Base-by-base conservation (phyloP, 495 filamentous ascomycete species). In the Xylaria intraflava region DNA sequence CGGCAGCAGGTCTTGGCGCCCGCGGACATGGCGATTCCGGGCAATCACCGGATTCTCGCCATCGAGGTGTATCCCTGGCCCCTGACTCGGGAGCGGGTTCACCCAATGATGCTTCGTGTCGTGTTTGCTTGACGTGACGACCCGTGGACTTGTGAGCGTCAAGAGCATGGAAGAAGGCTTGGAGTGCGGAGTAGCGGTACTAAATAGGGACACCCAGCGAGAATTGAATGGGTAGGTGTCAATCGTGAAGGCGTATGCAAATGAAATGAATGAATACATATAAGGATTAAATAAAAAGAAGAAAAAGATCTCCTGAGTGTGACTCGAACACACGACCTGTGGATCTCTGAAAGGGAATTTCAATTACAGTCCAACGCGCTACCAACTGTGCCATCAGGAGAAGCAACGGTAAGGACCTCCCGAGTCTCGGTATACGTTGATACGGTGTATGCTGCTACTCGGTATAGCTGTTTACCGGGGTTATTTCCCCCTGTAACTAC, bases 311-410 rank as follows among this genome's bases (percentile, higher is more conserved):
- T 38, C 35, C 31, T 49, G 20, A 11, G 22, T 26, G 16, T 36
- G 29, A 36, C 1, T 29, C 30, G 45, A 22, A 31, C 19, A 47
- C 19, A 35, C 19, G 20, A 48, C 31, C 45, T 20, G 30, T 36
- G 19, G 11, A 47, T 6, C 19, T 31, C 20, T n/a, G n/a, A n/a
- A 35, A 47, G 10, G 35, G 3, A 16, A 47, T 36, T 26, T n/a
- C 17, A 20, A n/a, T 47, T 31, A 36, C 17, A 20, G 45, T 47
- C 30, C 45, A 47, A 47, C 45, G 45, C 30, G 45, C 45, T 47
- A 47, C 45, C 45, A 36, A 47, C 45, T 47, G 45, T 47, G 30
- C 30, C 30, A 47, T 47, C 45, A 47, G 45, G 45, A 47, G 45
- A 23, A 22, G 30, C 5, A 19, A 29, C 10, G 38, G 12, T 51